Evolutionary conservation across 1,284 basidiomycete genomes (phyloP).

Genomic region (Omphalotus olearius): DNA sequence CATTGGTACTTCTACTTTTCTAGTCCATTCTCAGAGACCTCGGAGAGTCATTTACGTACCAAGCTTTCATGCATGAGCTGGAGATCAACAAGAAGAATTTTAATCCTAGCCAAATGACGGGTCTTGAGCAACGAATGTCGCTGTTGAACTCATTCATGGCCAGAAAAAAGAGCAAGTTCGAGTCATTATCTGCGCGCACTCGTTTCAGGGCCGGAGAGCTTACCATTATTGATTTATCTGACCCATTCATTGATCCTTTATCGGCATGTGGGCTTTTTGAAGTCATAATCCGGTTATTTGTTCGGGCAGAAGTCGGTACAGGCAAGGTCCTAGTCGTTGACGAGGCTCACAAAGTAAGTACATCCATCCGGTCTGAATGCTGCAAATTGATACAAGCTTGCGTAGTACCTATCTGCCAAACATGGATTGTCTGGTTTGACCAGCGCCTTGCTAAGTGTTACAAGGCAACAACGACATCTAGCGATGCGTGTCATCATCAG

Average conservation of each 20-base stretch:
- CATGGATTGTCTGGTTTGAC: constrained; percentile 49
- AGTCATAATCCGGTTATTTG: constrained; percentile 60
- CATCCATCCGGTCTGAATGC: neutral
- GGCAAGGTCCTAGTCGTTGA: constrained; percentile 73
- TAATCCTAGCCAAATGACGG: constrained; percentile 46
- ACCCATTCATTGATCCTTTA: constrained; percentile 64
- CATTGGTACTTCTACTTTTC: constrained; percentile 2
- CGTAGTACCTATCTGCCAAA: constrained; percentile 54
- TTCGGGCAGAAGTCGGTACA: constrained; percentile 53
- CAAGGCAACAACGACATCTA: constrained; percentile 67
- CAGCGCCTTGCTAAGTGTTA: constrained; percentile 51
- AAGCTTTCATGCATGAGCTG: constrained; percentile 43
- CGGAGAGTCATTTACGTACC: constrained; percentile 34
- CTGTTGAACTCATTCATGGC: constrained; percentile 50
- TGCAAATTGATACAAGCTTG: neutral
- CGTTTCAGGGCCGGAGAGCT: constrained; percentile 52
- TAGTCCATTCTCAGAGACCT: constrained; percentile 35
- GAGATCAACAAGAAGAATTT: constrained; percentile 44
- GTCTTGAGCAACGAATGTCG: constrained; percentile 56
- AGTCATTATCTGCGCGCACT: neutral
- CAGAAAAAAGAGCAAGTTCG: constrained; percentile 14
- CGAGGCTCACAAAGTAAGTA: constrained; percentile 65
- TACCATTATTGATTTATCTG: constrained; percentile 64
- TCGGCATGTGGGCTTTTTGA: constrained; percentile 70
- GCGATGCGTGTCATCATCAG: constrained; percentile 71